Base-by-base conservation (phyloP, 768 basidiomycete genomes). In the Chlorophyllum brunneum region DNA sequence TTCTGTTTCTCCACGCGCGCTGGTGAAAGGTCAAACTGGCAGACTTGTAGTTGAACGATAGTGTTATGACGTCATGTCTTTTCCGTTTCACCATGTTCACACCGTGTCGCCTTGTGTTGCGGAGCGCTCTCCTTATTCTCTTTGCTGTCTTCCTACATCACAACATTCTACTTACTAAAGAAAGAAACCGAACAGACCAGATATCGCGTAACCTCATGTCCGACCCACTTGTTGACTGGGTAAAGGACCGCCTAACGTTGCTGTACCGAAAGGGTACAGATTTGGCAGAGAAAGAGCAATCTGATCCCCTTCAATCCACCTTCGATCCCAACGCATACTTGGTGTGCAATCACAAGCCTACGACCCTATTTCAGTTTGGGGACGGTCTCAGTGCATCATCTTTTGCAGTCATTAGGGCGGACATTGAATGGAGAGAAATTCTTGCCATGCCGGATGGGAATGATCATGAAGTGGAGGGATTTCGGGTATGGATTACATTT, bases 381-480 rank as follows among this genome's bases (percentile, higher is more conserved):
- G 64, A 66, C 16, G 57, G 64, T 0, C 16, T 75, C 6, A 33
- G 24, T 18, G 33, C 46, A 8, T 46, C 61, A 3, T 59, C 56
- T 1, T 63, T 59, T 18, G 53, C 61, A 3, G 58, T 62, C 6
- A 56, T 33, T 4, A 59, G 55, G 3, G 58, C 58, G 4, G 56
- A 61, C 16, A 51, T 72, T 4, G 61, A 65, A 4, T 78, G 76
- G 74, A 63, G 65, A 15, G 61, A 70, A 4, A 20, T 69, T 37
- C 52, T 70, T 38, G 65, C 49, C 26, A 5, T 30, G 8, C 18
- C 36, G 8, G 20, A 13, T 5, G 47, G 22, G 24, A 7, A 24
- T 10, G 5, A 39, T 70, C 43, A 65, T 4, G 15, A 40, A 8
- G 44, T 48, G 38, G 54, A 46, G 55, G 30, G 48, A 20, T 23